Evolutionary conservation across 495 filamentous ascomycete species (phyloP).

Genomic region (Usnea hakonensis): DNA sequence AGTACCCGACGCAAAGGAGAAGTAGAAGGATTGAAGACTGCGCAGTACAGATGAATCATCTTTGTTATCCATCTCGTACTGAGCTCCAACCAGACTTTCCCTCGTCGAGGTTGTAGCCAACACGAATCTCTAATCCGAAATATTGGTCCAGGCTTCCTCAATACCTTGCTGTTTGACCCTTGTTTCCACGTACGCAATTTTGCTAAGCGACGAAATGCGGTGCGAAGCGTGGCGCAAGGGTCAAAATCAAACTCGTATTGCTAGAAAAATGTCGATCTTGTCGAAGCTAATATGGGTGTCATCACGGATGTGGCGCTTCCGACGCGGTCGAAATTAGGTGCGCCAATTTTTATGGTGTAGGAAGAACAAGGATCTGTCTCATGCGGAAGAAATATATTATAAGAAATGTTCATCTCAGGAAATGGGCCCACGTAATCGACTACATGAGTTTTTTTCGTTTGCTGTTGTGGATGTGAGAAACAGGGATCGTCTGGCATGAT

Average conservation of each 20-base stretch:
- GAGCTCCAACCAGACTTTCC: neutral
- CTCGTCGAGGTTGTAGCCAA: slow-evolving; percentile 1
- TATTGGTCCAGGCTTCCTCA: slow-evolving; percentile 9
- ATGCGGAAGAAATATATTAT: slow-evolving; percentile 1
- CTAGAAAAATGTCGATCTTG: slow-evolving; percentile 5
- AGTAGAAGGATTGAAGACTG: slow-evolving; percentile 5
- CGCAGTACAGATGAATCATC: neutral
- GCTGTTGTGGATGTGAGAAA: slow-evolving; percentile 4
- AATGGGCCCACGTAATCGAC: neutral
- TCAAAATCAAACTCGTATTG: slow-evolving; percentile 3
- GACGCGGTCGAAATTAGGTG: neutral
- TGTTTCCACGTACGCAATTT: slow-evolving; percentile 9
- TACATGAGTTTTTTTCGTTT: slow-evolving; percentile 5
- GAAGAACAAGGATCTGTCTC: neutral
- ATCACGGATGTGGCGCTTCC: neutral
- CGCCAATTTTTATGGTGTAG: slow-evolving; percentile 2
- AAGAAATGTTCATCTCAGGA: slow-evolving; percentile 1
- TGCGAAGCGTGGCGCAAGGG: slow-evolving; percentile 3
- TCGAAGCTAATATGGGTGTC: slow-evolving; percentile 7
- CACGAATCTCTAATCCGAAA: slow-evolving; percentile 8
- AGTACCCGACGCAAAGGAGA: no score
- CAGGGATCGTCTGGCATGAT: neutral
- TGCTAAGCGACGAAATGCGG: slow-evolving; percentile 8
- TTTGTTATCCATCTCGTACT: neutral
- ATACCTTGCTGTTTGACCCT: slow-evolving; percentile 4